Evolutionary conservation across 139 green algal genomes (phyloP).

Genomic region (Tetraselmis striata): DNA sequence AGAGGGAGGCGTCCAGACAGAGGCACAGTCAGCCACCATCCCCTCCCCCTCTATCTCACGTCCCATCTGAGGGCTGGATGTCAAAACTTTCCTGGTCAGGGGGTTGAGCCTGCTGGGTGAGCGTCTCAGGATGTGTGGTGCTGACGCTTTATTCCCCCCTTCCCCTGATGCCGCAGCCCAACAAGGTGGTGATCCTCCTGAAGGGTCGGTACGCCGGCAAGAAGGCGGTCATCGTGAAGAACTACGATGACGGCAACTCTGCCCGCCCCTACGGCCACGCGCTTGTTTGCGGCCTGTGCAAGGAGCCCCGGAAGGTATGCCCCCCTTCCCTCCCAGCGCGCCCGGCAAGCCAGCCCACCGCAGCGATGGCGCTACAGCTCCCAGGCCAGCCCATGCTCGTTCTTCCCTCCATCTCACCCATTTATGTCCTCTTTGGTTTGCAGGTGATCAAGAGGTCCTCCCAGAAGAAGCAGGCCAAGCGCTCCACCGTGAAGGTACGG

Average conservation of each 20-base stretch:
- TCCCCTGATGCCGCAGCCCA: conserved; percentile 34
- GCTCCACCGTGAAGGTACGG: conserved; percentile 49
- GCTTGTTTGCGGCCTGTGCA: conserved; percentile 82
- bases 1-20: too few species aligned
- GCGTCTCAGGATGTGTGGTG: neutral
- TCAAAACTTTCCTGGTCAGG: too few species aligned
- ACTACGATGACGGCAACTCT: conserved; percentile 89
- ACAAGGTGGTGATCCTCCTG: conserved; percentile 87
- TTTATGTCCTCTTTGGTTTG: conserved; percentile 4
- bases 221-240: conserved; percentile 98
- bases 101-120: neutral
- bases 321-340: neutral
- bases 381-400: neutral
- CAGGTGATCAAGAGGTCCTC: conserved; percentile 78
- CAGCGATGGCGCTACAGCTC: too few species aligned
- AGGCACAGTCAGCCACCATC: too few species aligned
- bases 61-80: too few species aligned
- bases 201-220: conserved; percentile 77
- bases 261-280: conserved; percentile 89
- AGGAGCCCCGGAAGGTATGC: conserved; percentile 93
- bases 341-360: too few species aligned
- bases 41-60: too few species aligned
- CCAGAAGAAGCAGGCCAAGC: conserved; percentile 57
- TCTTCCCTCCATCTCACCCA: neutral
- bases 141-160: neutral